A percentile compares a stretch with the other conserved stretches of the same genome.
These are phyloP conservation scores for Lepidium aucheri DNA, from an alignment of 345 rosid genomes.

Conservation along the genomic window DNA sequence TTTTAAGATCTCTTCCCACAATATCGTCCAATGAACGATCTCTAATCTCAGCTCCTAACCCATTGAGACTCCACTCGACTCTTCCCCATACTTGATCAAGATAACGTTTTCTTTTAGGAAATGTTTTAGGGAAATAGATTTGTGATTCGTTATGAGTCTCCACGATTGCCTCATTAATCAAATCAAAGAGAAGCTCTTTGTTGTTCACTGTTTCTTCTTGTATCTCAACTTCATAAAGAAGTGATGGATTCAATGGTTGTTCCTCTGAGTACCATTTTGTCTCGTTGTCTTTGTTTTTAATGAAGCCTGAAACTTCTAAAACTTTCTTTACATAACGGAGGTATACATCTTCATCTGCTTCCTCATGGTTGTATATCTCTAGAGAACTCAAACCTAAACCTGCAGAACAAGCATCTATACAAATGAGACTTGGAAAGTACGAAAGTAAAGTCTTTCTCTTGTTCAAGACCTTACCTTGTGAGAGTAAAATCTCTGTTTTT, in stretches of 20 bases:
- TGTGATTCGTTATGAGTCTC: constrained; percentile 38
- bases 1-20: constrained; percentile 45
- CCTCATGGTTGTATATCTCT: constrained; percentile 3
- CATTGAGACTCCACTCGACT: constrained; percentile 31
- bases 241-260: constrained; percentile 57
- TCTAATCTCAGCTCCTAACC: constrained; percentile 27
- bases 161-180: constrained; percentile 47
- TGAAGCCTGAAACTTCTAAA: constrained; percentile 57
- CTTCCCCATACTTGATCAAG: constrained; percentile 64
- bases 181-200: constrained; percentile 55
- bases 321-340: constrained; percentile 49
- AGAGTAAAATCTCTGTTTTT: not conserved
- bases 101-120: constrained; percentile 39
- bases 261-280: constrained; percentile 52
- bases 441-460: not conserved
- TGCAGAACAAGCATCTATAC: not conserved
- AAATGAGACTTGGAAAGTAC: not conserved
- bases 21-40: constrained; percentile 49
- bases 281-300: constrained; percentile 29
- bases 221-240: constrained; percentile 45
- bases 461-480: constrained; percentile 13
- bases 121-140: constrained; percentile 50
- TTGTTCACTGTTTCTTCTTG: constrained; percentile 25
- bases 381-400: constrained; percentile 2
- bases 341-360: constrained; percentile 29